Evolutionary conservation across 202 grass and related monocot species (phyloP).

Genomic region (Bolboschoenoplectus hybrid): DNA sequence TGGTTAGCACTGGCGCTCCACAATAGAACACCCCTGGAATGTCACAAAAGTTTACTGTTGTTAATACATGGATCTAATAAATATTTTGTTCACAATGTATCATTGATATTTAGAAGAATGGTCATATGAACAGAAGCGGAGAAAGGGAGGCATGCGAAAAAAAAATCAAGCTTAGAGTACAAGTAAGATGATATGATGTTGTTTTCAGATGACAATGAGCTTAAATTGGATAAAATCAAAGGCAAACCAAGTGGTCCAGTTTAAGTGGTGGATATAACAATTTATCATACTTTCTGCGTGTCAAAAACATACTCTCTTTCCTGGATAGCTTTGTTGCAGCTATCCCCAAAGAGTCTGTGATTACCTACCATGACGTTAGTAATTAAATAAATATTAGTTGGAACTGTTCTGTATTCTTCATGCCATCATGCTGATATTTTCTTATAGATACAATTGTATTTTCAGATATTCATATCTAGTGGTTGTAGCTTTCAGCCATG

Average conservation of each 20-base stretch:
- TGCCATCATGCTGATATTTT: not conserved
- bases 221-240: not conserved
- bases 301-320: constrained; percentile 23
- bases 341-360: not conserved
- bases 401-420: not conserved
- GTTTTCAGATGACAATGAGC: not conserved
- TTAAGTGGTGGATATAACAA: constrained; percentile 14
- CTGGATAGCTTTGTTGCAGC: not conserved
- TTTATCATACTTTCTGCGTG: not conserved
- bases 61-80: not conserved
- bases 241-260: not conserved
- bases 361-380: not conserved
- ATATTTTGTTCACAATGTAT: not conserved
- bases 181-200: not conserved
- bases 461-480: not conserved
- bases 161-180: not conserved
- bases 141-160: not conserved
- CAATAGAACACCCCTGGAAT: constrained; percentile 89
- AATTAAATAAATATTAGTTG: not conserved
- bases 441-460: constrained; percentile 13
- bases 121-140: not conserved
- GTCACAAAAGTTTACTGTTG: constrained; percentile 30
- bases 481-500: not conserved
- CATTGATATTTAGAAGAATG: not conserved
- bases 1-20: constrained; percentile 71